Evolutionary conservation across 305 asterid species (phyloP).

Genomic region (Fraxinus velutina): DNA sequence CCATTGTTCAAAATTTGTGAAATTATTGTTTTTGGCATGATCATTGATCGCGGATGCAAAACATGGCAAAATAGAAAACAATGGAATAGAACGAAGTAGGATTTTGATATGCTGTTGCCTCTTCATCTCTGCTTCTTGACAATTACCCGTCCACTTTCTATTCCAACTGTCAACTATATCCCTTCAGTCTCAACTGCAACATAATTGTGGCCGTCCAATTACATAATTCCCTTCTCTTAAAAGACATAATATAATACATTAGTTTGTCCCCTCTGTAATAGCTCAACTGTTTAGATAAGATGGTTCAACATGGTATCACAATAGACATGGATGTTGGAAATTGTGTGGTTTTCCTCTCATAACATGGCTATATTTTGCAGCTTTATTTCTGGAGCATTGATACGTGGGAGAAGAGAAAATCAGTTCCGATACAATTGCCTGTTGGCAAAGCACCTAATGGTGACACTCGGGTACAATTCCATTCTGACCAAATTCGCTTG

Average conservation of each 20-base stretch:
- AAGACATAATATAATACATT: background rate
- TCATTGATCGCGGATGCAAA: background rate
- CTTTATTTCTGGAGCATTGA: slow-evolving; percentile 94
- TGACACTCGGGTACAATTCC: slow-evolving; percentile 95
- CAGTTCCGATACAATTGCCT: slow-evolving; percentile 77
- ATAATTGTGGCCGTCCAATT: background rate
- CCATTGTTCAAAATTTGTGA: background rate
- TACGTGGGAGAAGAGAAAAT: slow-evolving; percentile 87
- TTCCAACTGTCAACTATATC: background rate
- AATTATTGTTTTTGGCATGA: background rate
- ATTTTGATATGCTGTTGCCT: background rate
- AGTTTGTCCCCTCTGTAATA: background rate
- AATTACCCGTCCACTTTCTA: background rate
- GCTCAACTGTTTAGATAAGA: background rate
- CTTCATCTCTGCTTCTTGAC: background rate
- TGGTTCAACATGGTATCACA: background rate
- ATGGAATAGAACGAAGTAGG: background rate
- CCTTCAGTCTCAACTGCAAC: background rate
- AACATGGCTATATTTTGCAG: slow-evolving; percentile 36
- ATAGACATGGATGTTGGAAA: background rate
- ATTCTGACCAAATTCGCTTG: slow-evolving; percentile 76
- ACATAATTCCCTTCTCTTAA: background rate
- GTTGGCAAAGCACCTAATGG: slow-evolving; percentile 86
- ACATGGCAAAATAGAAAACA: background rate
- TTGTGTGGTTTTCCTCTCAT: background rate